phyloP scores from a whole-genome alignment of 2,329 filamentous ascomycete genomes.

The Sarocladium brachiariae region DNA sequence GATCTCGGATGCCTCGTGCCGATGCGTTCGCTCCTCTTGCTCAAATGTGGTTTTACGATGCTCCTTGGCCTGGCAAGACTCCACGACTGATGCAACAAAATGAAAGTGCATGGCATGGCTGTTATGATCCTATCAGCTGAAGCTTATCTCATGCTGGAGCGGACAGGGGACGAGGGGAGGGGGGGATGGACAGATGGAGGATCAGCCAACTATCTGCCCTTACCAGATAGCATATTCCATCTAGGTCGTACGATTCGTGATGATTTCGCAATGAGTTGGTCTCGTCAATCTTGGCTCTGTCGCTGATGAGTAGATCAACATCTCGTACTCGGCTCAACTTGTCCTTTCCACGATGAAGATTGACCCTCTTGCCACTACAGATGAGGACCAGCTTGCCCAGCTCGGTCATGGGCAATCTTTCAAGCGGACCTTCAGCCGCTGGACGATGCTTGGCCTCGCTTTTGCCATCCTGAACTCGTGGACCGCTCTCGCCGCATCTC shows the following conservation, averaged over 20 bases:
- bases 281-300: neutral
- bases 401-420: constrained; percentile 15
- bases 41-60: too few relatives aligned
- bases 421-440: constrained; percentile 41
- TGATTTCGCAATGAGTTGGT: neutral
- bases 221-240: neutral
- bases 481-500: constrained; percentile 41
- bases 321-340: neutral
- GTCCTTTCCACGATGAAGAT: neutral
- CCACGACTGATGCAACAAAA: neutral
- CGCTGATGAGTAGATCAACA: neutral
- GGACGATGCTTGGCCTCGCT: constrained; percentile 40
- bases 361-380: neutral
- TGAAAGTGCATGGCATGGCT: neutral
- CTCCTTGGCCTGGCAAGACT: neutral
- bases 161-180: neutral
- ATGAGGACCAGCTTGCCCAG: neutral
- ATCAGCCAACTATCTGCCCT: neutral
- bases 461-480: constrained; percentile 45
- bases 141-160: neutral
- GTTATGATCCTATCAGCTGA: neutral
- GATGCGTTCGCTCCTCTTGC: neutral
- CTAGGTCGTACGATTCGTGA: neutral
- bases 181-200: constrained; percentile 27
- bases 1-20: neutral